A percentile compares a stretch with the other conserved stretches of the same genome.
These are phyloP conservation scores for Stemphylium vesicarium DNA, from an alignment of 2,329 filamentous ascomycete genomes.

Conservation along the genomic window DNA sequence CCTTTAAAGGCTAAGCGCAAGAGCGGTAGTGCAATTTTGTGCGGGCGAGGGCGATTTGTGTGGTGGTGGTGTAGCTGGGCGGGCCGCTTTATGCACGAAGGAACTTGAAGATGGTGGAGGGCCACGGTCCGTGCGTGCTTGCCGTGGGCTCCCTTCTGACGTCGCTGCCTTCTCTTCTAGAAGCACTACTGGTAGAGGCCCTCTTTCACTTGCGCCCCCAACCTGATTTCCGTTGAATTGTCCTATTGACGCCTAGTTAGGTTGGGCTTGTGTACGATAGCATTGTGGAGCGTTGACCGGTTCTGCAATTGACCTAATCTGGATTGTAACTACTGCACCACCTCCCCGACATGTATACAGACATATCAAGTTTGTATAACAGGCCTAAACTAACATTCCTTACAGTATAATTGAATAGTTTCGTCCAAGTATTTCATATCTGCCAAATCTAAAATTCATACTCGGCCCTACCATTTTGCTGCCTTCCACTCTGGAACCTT, in stretches of 20 bases:
- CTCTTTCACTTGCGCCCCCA: neutral
- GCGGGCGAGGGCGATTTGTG: slow-evolving; percentile 26
- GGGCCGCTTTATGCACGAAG: slow-evolving; percentile 40
- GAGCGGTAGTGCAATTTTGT: slow-evolving; percentile 29
- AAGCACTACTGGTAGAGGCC: neutral
- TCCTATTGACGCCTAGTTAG: neutral
- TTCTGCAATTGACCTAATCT: neutral
- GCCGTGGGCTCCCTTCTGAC: slow-evolving; percentile 29
- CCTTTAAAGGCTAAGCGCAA: slow-evolving; percentile 16
- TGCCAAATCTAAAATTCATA: no score
- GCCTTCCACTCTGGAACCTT: no score
- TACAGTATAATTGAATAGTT: no score
- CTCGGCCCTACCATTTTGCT: no score
- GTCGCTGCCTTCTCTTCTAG: slow-evolving; percentile 20
- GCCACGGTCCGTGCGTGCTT: slow-evolving; percentile 26
- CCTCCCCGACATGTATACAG: neutral
- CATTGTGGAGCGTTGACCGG: neutral
- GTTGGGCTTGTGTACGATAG: neutral
- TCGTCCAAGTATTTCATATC: no score
- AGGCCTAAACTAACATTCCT: no score
- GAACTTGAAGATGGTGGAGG: slow-evolving; percentile 33
- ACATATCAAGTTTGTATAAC: no score
- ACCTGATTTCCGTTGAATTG: neutral
- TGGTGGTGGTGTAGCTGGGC: slow-evolving; percentile 34
- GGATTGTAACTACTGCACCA: neutral